Evolutionary conservation across 1,284 basidiomycete species (phyloP), one percentile per base, ranked within the genome.

Genomic region (Cutaneotrichosporon cavernicola): DNA sequence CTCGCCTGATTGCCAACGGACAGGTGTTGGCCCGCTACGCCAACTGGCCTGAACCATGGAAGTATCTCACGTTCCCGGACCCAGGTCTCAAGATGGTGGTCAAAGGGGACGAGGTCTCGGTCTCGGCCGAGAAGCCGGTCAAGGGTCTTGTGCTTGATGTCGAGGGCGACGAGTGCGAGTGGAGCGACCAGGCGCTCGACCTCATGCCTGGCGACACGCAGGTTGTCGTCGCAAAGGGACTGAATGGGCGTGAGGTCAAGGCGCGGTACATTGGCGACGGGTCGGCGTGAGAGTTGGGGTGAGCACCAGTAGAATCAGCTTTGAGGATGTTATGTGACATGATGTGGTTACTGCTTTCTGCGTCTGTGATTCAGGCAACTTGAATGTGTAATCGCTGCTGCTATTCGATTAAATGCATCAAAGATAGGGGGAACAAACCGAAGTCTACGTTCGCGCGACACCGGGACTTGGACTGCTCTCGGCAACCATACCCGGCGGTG

Each of bases 101-200:
- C 13, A 78, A 76, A n/a, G 87, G 87, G 31, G 87, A 89, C 74
- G 82, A 83, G 36, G 83, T 93, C 38, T 82, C 78, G 53, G 80
- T 94, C 47, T 83, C 85, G 16, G 82, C 86, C 40, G 76, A 83
- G 68, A 86, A 85, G 70, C 92, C 92, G 4, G 84, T 95, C 81
- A 95, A 95, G 77, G 90, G 91, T 5, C 83, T 94, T 65, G 85
- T 94, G 50, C 84, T 96, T 61, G 90, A 91, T 67, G 87, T 86
- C 36, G 86, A 88, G 36, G 84, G 87, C 26, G 72, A 65, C 14
- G 73, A 74, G 38, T 89, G 86, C 21, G 83, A 84, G 72, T 93
- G 91, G 89, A 86, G 86, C 68, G 91, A 95, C 82, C 92, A 95
- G 77, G 90, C 87, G 6, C 86, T 95, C 69, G 92, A 95, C 80